Percentiles rank a stretch among this genome's conserved stretches.
Evolutionary conservation across 768 basidiomycete genomes (phyloP).

Genomic region (Boletellus sp.): DNA sequence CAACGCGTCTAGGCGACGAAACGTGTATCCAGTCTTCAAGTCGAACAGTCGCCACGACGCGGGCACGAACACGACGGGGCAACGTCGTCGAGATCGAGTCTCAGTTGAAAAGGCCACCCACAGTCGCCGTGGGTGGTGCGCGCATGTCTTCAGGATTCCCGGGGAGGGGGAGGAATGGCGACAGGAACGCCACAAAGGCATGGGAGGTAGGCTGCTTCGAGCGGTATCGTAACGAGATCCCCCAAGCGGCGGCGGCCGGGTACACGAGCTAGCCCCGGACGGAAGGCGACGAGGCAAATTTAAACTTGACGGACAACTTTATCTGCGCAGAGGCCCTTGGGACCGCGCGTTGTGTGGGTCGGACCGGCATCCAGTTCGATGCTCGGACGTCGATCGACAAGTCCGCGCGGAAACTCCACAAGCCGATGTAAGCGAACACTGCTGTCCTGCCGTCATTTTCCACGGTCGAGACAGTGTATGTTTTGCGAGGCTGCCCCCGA

Average conservation of each 20-base stretch:
- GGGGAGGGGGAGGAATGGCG: background rate
- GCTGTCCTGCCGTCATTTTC: background rate
- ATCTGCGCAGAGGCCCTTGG: background rate
- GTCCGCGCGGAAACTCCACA: too few relatives aligned
- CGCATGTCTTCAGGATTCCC: too few relatives aligned
- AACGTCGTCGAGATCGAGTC: background rate
- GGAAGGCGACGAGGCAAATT: slow-evolving; percentile 1
- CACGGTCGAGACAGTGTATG: background rate
- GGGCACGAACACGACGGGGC: background rate
- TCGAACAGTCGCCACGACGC: background rate
- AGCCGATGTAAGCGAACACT: background rate
- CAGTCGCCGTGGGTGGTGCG: background rate
- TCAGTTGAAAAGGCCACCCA: background rate
- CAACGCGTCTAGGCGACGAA: background rate
- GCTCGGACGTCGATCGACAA: background rate
- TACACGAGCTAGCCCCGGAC: background rate
- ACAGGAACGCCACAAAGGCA: background rate
- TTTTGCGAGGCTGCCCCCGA: background rate
- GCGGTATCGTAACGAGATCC: background rate
- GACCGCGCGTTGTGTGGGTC: background rate
- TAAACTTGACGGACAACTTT: background rate
- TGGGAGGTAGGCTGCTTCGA: background rate
- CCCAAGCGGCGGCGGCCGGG: background rate
- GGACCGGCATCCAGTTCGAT: background rate
- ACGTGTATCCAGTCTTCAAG: background rate